Base-by-base conservation (phyloP, 148 eudicot species). In the Chenopodium berlandieri region DNA sequence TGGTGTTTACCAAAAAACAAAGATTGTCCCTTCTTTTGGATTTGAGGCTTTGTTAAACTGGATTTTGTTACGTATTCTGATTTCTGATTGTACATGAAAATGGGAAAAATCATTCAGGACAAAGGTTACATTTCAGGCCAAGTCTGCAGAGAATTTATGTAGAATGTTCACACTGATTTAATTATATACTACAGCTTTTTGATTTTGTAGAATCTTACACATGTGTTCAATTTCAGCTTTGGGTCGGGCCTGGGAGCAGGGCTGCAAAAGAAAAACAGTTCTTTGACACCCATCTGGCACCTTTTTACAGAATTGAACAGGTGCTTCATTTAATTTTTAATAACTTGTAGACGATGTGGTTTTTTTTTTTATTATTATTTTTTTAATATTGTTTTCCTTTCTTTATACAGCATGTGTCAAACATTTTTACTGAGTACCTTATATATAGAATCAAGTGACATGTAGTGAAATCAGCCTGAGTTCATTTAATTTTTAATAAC, bases 231-330 rank as follows among this genome's bases (percentile, higher is more conserved):
- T 90, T 90, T 86, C 92, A 97, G 99, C 97, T 97, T 66, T 97
- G 99, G 99, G 99, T 97, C 47, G 98, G 96, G 48, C 94, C 87
- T 78, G 97, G 97, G 70, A 97, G 99, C 88, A 88, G 90, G 90
- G 98, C 98, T 80, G 97, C 97, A 44, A 89, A 90, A 79, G 97
- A 97, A 89, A 97, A 92, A 84, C 88, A 87, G 64, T 97, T 90
- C 78, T 97, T 97, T 81, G 99, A 97, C 85, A 90, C 81, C 79
- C 98, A 97, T 80, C 91, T 97, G 81, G 94, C 97, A 72, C 99
- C 99, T 27, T 97, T 97, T 83, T 97, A 97, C 87, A 88, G 99
- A 88, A 93, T 97, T 84, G 99, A 97, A 90, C 94, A 97, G 98
- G 99, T 75, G 70, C 44, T 48, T 77, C 71, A 37, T 76, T 32